phyloP scores from a whole-genome alignment of 2,329 filamentous ascomycete species.

The Capronia epimyces region DNA sequence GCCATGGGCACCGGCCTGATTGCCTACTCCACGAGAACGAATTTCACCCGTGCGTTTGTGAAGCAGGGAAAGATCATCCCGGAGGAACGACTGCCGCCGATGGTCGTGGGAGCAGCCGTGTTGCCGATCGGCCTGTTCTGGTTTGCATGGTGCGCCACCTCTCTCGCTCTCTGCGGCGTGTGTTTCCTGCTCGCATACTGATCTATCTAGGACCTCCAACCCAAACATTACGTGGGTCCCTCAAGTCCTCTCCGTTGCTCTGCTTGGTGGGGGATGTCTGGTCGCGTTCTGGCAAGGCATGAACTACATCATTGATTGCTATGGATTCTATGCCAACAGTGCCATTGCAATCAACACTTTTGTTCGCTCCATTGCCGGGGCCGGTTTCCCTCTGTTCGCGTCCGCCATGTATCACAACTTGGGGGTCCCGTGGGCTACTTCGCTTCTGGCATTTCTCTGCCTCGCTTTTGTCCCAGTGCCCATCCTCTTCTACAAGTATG shows the following conservation, averaged over 20 bases:
- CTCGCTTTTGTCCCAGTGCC: conserved; percentile 44
- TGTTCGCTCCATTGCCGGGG: conserved; percentile 34
- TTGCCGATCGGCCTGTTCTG: conserved; percentile 45
- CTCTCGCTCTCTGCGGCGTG: not conserved
- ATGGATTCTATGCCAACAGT: conserved; percentile 38
- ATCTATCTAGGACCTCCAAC: conserved; percentile 32
- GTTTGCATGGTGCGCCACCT: conserved; percentile 41
- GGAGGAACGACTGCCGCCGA: conserved; percentile 43
- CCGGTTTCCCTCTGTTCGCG: conserved; percentile 32
- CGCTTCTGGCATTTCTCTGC: conserved; percentile 37
- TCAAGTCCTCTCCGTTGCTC: conserved; percentile 41
- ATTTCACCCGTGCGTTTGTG: conserved; percentile 37
- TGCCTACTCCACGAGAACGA: conserved; percentile 39
- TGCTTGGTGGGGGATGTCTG: conserved; percentile 41
- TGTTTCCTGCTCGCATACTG: not conserved
- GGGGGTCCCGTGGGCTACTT: conserved; percentile 39
- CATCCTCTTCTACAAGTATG: conserved; percentile 46
- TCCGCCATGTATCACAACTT: conserved; percentile 36
- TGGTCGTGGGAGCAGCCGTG: conserved; percentile 41
- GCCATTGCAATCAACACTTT: conserved; percentile 39
- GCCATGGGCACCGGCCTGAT: conserved; percentile 36
- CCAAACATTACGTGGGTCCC: conserved; percentile 42
- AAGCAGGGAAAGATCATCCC: conserved; percentile 36
- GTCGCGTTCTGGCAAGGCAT: conserved; percentile 44
- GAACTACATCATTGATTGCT: conserved; percentile 42